phyloP scores from a whole-genome alignment of 2,329 filamentous ascomycete species.

The Ceratocystiopsis sp. region DNA sequence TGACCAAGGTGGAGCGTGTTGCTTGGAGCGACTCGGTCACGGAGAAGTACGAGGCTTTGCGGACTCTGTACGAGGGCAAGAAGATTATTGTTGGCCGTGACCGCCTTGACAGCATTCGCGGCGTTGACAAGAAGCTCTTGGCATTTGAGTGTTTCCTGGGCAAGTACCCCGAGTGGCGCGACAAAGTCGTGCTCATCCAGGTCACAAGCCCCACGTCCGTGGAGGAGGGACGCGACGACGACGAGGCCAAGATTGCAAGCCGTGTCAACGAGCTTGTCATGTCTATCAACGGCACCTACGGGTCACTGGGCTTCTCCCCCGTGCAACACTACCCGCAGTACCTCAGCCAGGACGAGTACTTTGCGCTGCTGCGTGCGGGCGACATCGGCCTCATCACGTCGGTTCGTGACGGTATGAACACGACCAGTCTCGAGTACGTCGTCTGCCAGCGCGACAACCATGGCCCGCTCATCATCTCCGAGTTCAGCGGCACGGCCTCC shows the following conservation, averaged over 20 bases:
- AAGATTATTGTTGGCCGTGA: conserved; percentile 93
- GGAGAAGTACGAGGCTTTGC: conserved; percentile 55
- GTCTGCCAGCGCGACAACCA: conserved; percentile 77
- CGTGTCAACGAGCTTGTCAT: conserved; percentile 83
- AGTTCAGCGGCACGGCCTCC: conserved; percentile 88
- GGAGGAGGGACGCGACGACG: conserved; percentile 60
- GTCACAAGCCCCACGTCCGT: conserved; percentile 78
- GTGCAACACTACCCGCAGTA: conserved; percentile 95
- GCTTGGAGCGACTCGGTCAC: conserved; percentile 58
- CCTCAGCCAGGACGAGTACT: conserved; percentile 77
- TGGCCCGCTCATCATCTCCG: conserved; percentile 81
- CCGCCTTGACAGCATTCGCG: conserved; percentile 79
- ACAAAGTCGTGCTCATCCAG: conserved; percentile 85
- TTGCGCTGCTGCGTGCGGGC: conserved; percentile 75
- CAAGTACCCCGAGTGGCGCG: conserved; percentile 78
- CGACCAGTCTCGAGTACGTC: conserved; percentile 86
- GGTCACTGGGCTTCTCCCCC: conserved; percentile 74
- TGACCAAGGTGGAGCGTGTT: conserved; percentile 54
- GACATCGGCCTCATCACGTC: conserved; percentile 92
- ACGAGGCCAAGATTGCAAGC: conserved; percentile 65
- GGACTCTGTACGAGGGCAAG: conserved; percentile 67
- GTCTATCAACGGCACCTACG: conserved; percentile 80
- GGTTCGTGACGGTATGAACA: conserved; percentile 95
- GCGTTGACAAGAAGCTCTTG: conserved; percentile 89
- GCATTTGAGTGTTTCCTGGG: conserved; percentile 88